Evolutionary conservation across 2,329 filamentous ascomycete species (phyloP), one percentile per base, ranked within the genome.

Genomic region (Rhinocladiella similis): DNA sequence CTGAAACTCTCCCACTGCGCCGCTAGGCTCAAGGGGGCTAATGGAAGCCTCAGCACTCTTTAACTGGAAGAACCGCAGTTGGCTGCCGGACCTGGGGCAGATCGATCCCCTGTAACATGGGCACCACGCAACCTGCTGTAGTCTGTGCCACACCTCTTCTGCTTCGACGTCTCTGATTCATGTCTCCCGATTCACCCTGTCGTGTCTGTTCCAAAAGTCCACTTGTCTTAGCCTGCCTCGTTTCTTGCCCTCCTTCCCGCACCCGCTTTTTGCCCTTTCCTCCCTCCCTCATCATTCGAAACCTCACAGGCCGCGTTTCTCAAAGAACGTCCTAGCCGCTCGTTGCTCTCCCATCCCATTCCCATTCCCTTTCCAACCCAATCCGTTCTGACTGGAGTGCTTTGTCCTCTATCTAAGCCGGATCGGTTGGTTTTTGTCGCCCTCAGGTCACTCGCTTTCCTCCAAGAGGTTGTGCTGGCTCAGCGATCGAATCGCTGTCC

Each of bases 181-280:
- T 55, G 56, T 58, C 54, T 57, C 42, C 57, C 55, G 48, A 57
- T 56, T 58, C 54, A 47, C 56, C 58, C 49, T 60, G 54, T 60
- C 50, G 63, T 56, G 52, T 58, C 63, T 53, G 47, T 57, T 51
- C 55, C 50, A 33, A 33, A 33, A 33, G 38, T 41, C 38, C 38
- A 41, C 38, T 41, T 41, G 38, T 41, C 38, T 41, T 41, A 19
- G 38, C 14, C n/a, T 41, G 38, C 38, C 18, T 19, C 38, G 38
- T 55, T 47, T 56, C 57, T 50, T 53, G 49, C 51, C 54, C 51
- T 48, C 54, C 35, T 54, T 56, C 50, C 58, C 56, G 61, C 58
- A 56, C 47, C 53, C 49, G 51, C 57, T 62, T 63, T 59, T 60
- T 63, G 56, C 58, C 60, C 63, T 61, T 65, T 58, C 64, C 56